phyloP scores from a whole-genome alignment of 306 rosid species.

The Citrullus colocynthis region DNA sequence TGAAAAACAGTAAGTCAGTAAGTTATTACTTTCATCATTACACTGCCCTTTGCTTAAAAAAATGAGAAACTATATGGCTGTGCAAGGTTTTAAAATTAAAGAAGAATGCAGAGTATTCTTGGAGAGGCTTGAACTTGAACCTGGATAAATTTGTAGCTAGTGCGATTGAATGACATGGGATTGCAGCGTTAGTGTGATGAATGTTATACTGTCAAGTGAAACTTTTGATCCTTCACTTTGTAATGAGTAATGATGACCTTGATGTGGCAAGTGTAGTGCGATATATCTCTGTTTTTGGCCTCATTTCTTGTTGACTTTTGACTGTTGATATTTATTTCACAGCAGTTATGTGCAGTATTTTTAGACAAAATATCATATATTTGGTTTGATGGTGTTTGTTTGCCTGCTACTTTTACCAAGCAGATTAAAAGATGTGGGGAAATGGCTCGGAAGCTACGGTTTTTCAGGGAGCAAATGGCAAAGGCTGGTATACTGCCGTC shows the following conservation, averaged over 20 bases:
- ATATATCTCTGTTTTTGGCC: background rate
- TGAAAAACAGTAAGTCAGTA: background rate
- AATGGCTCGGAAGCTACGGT: conserved; percentile 60
- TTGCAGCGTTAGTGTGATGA: background rate
- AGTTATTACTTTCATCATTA: background rate
- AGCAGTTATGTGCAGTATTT: background rate
- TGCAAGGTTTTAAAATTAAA: background rate
- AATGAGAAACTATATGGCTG: background rate
- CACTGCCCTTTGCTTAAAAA: background rate
- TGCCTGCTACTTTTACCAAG: conserved; percentile 9
- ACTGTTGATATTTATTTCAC: background rate
- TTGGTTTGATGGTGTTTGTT: background rate
- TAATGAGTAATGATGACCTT: background rate
- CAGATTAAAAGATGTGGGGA: conserved; percentile 76
- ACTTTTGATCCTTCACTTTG: background rate
- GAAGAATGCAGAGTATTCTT: background rate
- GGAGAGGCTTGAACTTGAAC: background rate
- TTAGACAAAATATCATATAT: background rate
- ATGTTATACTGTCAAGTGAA: background rate
- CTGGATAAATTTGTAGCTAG: background rate
- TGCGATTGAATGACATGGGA: background rate
- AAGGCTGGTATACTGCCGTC: conserved; percentile 45
- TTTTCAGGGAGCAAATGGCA: conserved; percentile 65
- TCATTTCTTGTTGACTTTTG: background rate
- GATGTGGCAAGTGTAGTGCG: background rate